Percentiles rank a stretch among this genome's conserved stretches.
Conservation (phyloP, 164 flowering plant species). For the Chimonanthus salicifolius region DNA sequence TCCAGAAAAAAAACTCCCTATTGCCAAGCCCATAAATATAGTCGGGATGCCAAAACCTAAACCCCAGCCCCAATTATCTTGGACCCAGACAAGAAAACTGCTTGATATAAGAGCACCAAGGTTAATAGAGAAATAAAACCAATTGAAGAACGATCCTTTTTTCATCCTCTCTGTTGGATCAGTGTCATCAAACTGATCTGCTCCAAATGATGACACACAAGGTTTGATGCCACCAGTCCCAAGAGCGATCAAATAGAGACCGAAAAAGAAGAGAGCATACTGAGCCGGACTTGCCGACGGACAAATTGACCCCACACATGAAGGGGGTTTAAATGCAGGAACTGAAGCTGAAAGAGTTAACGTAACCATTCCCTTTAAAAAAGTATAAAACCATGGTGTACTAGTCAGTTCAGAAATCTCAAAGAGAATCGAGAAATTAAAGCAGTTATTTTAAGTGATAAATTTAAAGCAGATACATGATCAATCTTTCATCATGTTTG, state of each 20-base stretch:
- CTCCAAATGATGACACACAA: slow-evolving; percentile 89
- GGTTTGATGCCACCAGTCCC: slow-evolving; percentile 92
- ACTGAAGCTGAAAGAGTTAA: slow-evolving; percentile 79
- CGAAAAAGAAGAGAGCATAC: slow-evolving; percentile 59
- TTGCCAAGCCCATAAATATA: slow-evolving; percentile 70
- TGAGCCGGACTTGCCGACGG: slow-evolving; percentile 67
- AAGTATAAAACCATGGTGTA: neutral
- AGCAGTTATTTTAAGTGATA: no score
- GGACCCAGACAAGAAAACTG: slow-evolving; percentile 71
- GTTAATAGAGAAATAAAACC: slow-evolving; percentile 86
- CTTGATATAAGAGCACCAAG: slow-evolving; percentile 82
- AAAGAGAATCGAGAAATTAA: neutral
- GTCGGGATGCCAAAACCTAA: slow-evolving; percentile 91
- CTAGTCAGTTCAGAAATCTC: neutral
- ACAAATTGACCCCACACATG: slow-evolving; percentile 54
- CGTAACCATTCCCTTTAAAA: slow-evolving; percentile 71
- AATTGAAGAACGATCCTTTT: slow-evolving; percentile 85
- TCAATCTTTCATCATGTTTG: neutral
- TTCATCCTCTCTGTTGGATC: slow-evolving; percentile 61
- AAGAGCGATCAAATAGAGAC: slow-evolving; percentile 78
- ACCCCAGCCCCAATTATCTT: slow-evolving; percentile 90
- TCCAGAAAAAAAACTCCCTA: slow-evolving; percentile 66
- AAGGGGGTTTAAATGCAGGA: slow-evolving; percentile 57
- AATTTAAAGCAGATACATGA: neutral
- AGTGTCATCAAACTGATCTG: slow-evolving; percentile 90